Conservation (phyloP, 768 basidiomycete species). For the Suillus plorans region DNA sequence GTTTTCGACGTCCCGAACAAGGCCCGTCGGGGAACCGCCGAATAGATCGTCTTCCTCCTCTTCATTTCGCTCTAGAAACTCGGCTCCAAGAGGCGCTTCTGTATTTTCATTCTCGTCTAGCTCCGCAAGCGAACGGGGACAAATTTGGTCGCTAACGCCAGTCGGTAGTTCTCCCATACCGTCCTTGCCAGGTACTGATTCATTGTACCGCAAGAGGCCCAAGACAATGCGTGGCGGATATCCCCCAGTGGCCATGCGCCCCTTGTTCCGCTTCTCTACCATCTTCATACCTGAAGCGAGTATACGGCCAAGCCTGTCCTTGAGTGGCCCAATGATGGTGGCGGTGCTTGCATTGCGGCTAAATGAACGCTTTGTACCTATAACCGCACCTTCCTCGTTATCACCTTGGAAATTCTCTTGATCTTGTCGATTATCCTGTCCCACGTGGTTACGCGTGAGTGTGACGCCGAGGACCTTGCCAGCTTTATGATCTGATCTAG, state of each 20-base stretch:
- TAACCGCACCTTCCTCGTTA: slow-evolving; percentile 6
- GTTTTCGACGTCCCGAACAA: slow-evolving; percentile 17
- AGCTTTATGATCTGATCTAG: slow-evolving; percentile 15
- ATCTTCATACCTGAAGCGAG: slow-evolving; percentile 2
- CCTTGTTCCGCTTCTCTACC: slow-evolving; percentile 1
- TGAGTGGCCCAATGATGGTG: slow-evolving; percentile 10
- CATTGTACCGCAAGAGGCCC: background rate
- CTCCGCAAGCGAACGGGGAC: background rate
- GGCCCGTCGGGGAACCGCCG: background rate
- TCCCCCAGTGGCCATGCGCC: background rate
- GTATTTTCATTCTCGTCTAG: slow-evolving; percentile 4
- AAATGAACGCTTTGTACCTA: slow-evolving; percentile 6
- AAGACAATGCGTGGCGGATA: slow-evolving; percentile 5
- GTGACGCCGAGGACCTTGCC: slow-evolving; percentile 16
- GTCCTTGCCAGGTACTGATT: background rate
- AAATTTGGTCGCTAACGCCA: slow-evolving; percentile 2
- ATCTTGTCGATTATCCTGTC: background rate
- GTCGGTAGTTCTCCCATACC: background rate
- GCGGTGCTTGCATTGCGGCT: slow-evolving; percentile 8
- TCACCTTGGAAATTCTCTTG: background rate
- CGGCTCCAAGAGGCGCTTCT: background rate
- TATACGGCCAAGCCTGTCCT: slow-evolving; percentile 5
- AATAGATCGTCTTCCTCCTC: background rate
- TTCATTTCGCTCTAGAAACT: background rate
- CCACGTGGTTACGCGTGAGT: slow-evolving; percentile 13